Evolutionary conservation across 768 basidiomycete species (phyloP), one percentile per base, ranked within the genome.

Genomic region (Agaricus sinodeliciosus): DNA sequence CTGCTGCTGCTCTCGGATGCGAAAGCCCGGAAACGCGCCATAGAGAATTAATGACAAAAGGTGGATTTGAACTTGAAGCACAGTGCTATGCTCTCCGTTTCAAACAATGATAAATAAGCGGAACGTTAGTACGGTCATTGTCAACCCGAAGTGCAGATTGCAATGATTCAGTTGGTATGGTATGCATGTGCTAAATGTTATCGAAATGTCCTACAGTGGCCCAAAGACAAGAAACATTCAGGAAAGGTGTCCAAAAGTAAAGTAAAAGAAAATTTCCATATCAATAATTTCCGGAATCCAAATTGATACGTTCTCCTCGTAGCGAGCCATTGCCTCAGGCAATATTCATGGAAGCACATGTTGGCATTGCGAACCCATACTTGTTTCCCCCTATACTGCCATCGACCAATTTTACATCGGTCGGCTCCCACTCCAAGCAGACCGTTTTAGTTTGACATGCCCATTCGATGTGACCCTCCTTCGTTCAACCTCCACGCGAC

Each of bases 331-430:
- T 71, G 73, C 51, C 65, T 69, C 56, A 84, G 74, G 68, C 87
- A 88, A 35, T 67, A 67, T 61, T 82, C 79, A 65, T 87, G 87
- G 60, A 81, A 84, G n/a, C 63, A 76, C 71, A 69, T 90, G 87
- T 56, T 70, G 72, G 64, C 87, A 90, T 16, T 62, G 67, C 12
- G 77, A 76, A 3, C 78, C 76, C 65, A 86, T 60, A 31, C 76
- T 76, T 90, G 83, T 15, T 67, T 77, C 7, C 69, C 72, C 66
- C 72, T 81, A 69, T 87, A 90, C 67, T 84, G 84, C 43, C 74
- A 76, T 63, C 88, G 68, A 63, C 89, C 90, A 46, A 89, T 82
- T 37, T 82, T 77, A 65, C 89, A 91, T 60, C 79, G 79, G 57
- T 84, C 80, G 31, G 90, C 86, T 1, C 72, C 60, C 12, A 76